Evolutionary conservation across 2,329 filamentous ascomycete genomes (phyloP), one percentile per base, ranked within the genome.

Genomic region (Acrocalymma vagum): DNA sequence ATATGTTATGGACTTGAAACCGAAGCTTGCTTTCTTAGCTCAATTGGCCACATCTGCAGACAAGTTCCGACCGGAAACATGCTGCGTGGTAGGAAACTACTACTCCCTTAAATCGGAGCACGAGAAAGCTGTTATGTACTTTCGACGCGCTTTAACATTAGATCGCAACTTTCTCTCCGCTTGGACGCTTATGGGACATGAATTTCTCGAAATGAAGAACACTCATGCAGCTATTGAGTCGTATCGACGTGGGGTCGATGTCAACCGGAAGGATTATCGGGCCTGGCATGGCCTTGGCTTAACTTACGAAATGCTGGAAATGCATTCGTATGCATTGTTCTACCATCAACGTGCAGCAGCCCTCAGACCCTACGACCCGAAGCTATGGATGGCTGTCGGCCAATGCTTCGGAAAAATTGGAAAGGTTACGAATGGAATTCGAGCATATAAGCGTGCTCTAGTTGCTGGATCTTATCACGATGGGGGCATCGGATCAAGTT

Each of bases 181-280:
- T 2, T 99, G 94, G 94, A 99, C 94, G 0, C 78, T 99, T 1
- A 97, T 99, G 93, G 94, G 94, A 1, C 94, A 99, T 69, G 94
- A 99, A 69, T 99, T 96, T 58, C 91, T 97, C 38, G 94, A 99
- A 70, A 85, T 99, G 72, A 99, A 97, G 65, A 99, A 99, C 66
- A 97, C 93, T 0, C 94, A 99, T 60, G 93, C 94, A 0, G 94
- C 94, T 7, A 97, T 99, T 48, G 94, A 99, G 69, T 95, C 90
- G 1, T 99, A 99, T 64, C 85, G 94, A 2, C 86, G 94, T 27
- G 94, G 94, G 1, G 93, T 99, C 1, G 94, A 99, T 60, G 90
- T 94, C 55, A 97, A 99, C 63, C 84, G 93, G 22, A 90, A 94
- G 58, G 94, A 99, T 68, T 97, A 97, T 68, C 87, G 94, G 42